Conservation (phyloP, 2,329 filamentous ascomycete species). For the Albophoma yamanashiensis region DNA sequence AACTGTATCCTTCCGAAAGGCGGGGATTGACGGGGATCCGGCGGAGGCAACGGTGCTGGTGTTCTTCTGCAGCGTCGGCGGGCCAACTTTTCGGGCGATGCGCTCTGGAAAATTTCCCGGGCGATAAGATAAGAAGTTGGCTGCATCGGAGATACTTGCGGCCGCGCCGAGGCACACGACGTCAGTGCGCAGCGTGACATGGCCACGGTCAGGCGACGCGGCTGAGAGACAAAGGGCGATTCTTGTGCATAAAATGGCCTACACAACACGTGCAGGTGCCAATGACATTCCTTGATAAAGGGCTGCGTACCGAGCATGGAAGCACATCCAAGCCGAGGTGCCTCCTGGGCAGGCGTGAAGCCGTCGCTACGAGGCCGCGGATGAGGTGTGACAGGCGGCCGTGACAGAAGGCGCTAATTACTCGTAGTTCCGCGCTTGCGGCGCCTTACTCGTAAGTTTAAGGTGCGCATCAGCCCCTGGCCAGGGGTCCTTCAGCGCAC, state of each 20-base stretch:
- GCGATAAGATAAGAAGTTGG: conserved; percentile 11
- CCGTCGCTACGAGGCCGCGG: too few relatives aligned
- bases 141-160: not conserved
- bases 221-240: not conserved
- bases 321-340: not conserved
- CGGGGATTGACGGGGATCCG: not conserved
- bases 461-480: not conserved
- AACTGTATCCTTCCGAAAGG: not conserved
- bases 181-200: not conserved
- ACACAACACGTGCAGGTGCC: not conserved
- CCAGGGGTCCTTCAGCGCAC: not conserved
- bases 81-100: not conserved
- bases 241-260: not conserved
- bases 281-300: not conserved
- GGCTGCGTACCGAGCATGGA: not conserved
- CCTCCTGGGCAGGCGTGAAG: not conserved
- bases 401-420: too few relatives aligned
- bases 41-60: not conserved
- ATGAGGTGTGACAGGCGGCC: not conserved
- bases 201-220: not conserved
- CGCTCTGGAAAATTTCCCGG: conserved; percentile 8
- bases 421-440: not conserved
- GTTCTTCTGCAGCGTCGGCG: not conserved
- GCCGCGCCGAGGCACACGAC: not conserved
- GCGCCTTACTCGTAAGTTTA: not conserved